Percentiles rank a stretch among this genome's conserved stretches.
Conservation (phyloP, 2,329 filamentous ascomycete genomes). For the Claviceps quebecensis region DNA sequence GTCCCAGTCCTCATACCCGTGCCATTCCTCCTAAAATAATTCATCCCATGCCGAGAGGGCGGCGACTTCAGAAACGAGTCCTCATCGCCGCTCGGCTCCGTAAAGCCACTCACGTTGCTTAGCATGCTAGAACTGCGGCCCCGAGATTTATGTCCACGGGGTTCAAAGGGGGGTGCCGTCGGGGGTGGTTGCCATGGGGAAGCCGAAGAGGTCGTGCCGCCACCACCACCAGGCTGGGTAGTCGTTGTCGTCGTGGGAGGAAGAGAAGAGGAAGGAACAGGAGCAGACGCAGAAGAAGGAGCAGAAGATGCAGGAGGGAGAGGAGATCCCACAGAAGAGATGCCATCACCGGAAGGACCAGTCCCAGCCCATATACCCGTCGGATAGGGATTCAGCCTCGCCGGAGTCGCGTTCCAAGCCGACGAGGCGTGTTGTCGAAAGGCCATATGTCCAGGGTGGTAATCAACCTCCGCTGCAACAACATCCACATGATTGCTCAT, state of each 20-base stretch:
- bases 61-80: slow-evolving; percentile 20
- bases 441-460: slow-evolving; percentile 7
- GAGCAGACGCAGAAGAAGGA: too few relatives aligned
- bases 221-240: slow-evolving; percentile 12
- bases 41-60: slow-evolving; percentile 2
- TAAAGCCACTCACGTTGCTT: slow-evolving; percentile 52
- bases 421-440: slow-evolving; percentile 13
- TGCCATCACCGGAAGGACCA: slow-evolving; percentile 19
- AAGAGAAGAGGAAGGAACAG: too few relatives aligned
- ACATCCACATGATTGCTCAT: slow-evolving; percentile 21
- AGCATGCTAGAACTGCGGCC: slow-evolving; percentile 54
- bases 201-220: slow-evolving; percentile 11
- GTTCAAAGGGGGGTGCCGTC: slow-evolving; percentile 22
- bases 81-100: slow-evolving; percentile 43
- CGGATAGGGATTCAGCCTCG: slow-evolving; percentile 20
- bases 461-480: slow-evolving; percentile 7
- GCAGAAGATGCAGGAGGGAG: too few relatives aligned
- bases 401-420: slow-evolving; percentile 22
- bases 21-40: slow-evolving; percentile 9
- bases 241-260: neutral
- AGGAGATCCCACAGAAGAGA: slow-evolving; percentile 17
- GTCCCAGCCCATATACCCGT: slow-evolving; percentile 24
- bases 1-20: neutral
- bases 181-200: slow-evolving; percentile 20
- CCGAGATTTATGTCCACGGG: slow-evolving; percentile 27